phyloP scores from a whole-genome alignment of 202 grass and related monocot genomes.

The Setaria italica region DNA sequence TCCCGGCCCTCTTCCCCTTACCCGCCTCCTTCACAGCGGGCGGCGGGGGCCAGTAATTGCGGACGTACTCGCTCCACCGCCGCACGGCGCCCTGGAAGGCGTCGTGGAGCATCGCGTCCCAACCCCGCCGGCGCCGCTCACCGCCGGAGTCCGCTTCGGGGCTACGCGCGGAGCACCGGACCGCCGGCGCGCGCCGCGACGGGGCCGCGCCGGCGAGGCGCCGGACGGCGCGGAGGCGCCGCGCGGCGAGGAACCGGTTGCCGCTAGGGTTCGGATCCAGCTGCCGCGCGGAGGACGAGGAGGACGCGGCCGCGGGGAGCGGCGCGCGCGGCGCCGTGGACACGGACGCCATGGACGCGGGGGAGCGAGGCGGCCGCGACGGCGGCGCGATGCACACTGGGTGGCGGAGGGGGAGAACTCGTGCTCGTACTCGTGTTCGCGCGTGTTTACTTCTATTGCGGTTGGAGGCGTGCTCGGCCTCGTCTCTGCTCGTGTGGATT shows the following conservation, averaged over 20 bases:
- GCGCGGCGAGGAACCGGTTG: conserved; percentile 34
- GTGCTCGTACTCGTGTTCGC: background rate
- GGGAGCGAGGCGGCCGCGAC: background rate
- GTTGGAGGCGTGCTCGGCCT: conserved; percentile 26
- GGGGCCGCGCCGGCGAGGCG: conserved; percentile 40
- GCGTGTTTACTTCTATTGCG: background rate
- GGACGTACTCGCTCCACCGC: conserved; percentile 69
- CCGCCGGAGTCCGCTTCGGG: conserved; percentile 39
- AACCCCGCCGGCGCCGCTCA: conserved; percentile 47
- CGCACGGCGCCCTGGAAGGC: conserved; percentile 63
- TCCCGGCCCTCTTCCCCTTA: conserved; percentile 24
- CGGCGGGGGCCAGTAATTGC: conserved; percentile 50
- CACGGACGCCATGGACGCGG: conserved; percentile 59
- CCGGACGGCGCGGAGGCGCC: conserved; percentile 44
- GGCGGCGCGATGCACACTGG: conserved; percentile 15
- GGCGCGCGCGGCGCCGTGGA: conserved; percentile 52
- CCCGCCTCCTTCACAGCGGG: conserved; percentile 26
- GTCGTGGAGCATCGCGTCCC: conserved; percentile 74
- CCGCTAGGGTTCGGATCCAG: conserved; percentile 53
- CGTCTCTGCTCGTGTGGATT: conserved; percentile 44
- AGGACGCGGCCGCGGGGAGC: conserved; percentile 45
- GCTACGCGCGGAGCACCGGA: conserved; percentile 40
- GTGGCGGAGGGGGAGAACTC: conserved; percentile 8
- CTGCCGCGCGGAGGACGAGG: conserved; percentile 22
- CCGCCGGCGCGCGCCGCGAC: conserved; percentile 12